Evolutionary conservation across 257 asterid species (phyloP).

Genomic region (Oldenlandia corymbosa): DNA sequence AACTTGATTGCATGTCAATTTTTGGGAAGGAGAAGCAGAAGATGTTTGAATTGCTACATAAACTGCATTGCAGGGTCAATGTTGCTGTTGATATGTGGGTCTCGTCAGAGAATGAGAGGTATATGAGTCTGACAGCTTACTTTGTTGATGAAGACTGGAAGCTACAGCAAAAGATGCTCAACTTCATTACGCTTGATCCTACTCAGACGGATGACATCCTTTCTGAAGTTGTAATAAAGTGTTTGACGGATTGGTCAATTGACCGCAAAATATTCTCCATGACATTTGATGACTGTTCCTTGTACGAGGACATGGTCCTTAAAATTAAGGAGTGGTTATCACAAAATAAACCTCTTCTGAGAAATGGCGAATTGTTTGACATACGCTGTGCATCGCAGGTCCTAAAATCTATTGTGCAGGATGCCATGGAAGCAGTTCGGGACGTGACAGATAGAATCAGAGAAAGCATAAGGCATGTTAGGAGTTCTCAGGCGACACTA

Average conservation of each 20-base stretch:
- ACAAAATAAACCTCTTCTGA: constrained; percentile 59
- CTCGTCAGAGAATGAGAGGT: constrained; percentile 56
- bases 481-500: constrained; percentile 54
- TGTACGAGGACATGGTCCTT: constrained; percentile 57
- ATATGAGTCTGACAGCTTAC: constrained; percentile 68
- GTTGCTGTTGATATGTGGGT: constrained; percentile 77
- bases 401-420: constrained; percentile 62
- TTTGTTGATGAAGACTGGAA: constrained; percentile 80
- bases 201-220: constrained; percentile 63
- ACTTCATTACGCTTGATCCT: constrained; percentile 58
- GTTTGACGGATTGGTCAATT: constrained; percentile 73
- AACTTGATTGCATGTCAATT: constrained; percentile 68
- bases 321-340: constrained; percentile 74
- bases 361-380: constrained; percentile 74
- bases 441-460: constrained; percentile 59
- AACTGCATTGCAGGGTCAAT: constrained; percentile 64
- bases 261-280: constrained; percentile 77
- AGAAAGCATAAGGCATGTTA: constrained; percentile 64
- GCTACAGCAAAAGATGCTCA: constrained; percentile 79
- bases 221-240: constrained; percentile 67
- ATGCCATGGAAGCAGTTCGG: constrained; percentile 53
- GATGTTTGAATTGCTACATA: constrained; percentile 54
- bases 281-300: constrained; percentile 70
- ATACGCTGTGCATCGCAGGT: constrained; percentile 66
- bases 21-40: constrained; percentile 71